Evolutionary conservation across 2,329 filamentous ascomycete genomes (phyloP), one percentile per base, ranked within the genome.

Genomic region (Hypoxylon sp.): DNA sequence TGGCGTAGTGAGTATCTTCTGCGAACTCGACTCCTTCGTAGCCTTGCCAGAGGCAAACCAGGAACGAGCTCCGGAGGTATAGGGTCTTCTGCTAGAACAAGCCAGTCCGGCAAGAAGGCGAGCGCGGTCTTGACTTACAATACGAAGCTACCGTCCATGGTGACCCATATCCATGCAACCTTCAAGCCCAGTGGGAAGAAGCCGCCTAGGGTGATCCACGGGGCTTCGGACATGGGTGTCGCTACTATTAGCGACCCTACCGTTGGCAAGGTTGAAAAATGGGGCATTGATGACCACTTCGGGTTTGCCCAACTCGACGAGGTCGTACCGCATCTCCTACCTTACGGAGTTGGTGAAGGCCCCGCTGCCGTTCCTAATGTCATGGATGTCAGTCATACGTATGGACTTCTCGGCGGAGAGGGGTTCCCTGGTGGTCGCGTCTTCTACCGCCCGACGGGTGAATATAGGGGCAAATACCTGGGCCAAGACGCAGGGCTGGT

Each of bases 1-100:
- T 98, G 96, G 95, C 88, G 95, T 71, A 97, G 93, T 78, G 96
- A 99, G 78, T 99, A 98, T 74, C 91, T 98, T 49, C 81, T 97
- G 60, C 87, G 96, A 48, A 97, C 93, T 1, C 87, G 93, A 48
- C 85, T 98, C 53, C 81, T 98, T 54, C 88, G 93, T 45, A 96
- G 92, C 66, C 82, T 98, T 61, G 86, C 86, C 48, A 89, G 93
- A 64, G 96, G 95, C 52, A 97, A 94, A 75, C 93, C 95, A 62
- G 80, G 85, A 71, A 85, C 89, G 36, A 81, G 82, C 8, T 82
- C 48, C 79, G 83, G 72, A 76, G 86, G 79, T 28, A 79, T 82
- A 59, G 86, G 87, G 9, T 79, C 85, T 9, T 83, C 84, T 9
- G 75, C 78, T n/a, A 81, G 84, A n/a, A 75, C 78, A 36, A 80